phyloP scores from a whole-genome alignment of 768 basidiomycete species.

The Lactarius sanguifluus region DNA sequence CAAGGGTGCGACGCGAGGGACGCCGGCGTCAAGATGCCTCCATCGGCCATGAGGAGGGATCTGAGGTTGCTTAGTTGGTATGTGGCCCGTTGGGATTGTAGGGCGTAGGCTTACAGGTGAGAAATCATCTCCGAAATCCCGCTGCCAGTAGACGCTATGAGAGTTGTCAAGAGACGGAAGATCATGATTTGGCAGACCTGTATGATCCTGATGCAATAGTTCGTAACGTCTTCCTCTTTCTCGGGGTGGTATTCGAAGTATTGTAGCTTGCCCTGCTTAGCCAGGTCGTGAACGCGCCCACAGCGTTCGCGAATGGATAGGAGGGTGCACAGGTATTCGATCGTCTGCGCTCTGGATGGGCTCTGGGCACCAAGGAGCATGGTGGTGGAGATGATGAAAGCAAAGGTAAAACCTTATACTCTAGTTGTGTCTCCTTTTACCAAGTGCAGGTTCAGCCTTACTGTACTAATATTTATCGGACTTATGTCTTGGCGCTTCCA shows the following conservation, averaged over 20 bases:
- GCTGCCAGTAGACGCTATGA: slow-evolving; percentile 41
- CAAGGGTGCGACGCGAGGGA: slow-evolving; percentile 60
- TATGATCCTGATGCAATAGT: slow-evolving; percentile 76
- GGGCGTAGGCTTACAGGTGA: slow-evolving; percentile 46
- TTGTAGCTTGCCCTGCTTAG: slow-evolving; percentile 67
- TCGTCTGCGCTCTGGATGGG: slow-evolving; percentile 39
- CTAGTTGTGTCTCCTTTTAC: background rate
- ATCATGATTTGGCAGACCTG: slow-evolving; percentile 48
- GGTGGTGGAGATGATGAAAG: slow-evolving; percentile 7
- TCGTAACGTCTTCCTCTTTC: slow-evolving; percentile 65
- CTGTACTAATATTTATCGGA: background rate
- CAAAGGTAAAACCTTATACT: slow-evolving; percentile 26
- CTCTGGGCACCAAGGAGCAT: slow-evolving; percentile 23
- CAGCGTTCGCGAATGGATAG: slow-evolving; percentile 91
- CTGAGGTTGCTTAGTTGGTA: slow-evolving; percentile 38
- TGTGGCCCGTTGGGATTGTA: background rate
- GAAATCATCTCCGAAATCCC: slow-evolving; percentile 77
- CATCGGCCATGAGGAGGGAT: slow-evolving; percentile 88
- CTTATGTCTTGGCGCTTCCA: background rate
- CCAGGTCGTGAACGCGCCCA: slow-evolving; percentile 72
- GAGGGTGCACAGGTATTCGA: slow-evolving; percentile 77
- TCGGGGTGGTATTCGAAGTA: slow-evolving; percentile 87
- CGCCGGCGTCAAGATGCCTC: slow-evolving; percentile 79
- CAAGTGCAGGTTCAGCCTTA: background rate
- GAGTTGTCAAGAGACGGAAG: slow-evolving; percentile 2